These are phyloP conservation scores for Niveomyces coronatus DNA, from an alignment of 2,329 filamentous ascomycete genomes.

Conservation along the genomic window DNA sequence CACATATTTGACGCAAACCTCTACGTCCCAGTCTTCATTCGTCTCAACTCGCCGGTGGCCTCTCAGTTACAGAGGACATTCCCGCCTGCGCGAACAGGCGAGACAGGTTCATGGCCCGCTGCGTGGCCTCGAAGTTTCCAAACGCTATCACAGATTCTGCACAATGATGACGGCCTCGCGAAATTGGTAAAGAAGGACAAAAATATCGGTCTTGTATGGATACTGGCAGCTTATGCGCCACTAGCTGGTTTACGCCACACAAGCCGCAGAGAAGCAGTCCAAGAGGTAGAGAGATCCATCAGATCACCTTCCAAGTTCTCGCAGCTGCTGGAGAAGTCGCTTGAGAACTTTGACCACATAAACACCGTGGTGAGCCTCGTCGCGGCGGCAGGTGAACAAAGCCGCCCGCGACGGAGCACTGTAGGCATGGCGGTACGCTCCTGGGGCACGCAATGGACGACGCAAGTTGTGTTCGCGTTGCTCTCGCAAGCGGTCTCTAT, in stretches of 20 bases:
- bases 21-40: slow-evolving; percentile 11
- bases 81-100: not conserved
- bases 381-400: not conserved
- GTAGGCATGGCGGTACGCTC: slow-evolving; percentile 13
- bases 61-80: not conserved
- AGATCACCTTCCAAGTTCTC: slow-evolving; percentile 8
- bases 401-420: slow-evolving; percentile 5
- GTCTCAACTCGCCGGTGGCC: slow-evolving; percentile 7
- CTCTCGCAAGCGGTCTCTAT: slow-evolving; percentile 7
- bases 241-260: slow-evolving; percentile 9
- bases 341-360: slow-evolving; percentile 11
- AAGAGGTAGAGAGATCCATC: slow-evolving; percentile 10
- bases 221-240: slow-evolving; percentile 12
- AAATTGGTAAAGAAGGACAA: slow-evolving; percentile 8
- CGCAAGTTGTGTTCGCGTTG: slow-evolving; percentile 11
- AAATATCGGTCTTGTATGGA: slow-evolving; percentile 10
- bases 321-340: slow-evolving; percentile 7
- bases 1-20: slow-evolving; percentile 9
- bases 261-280: slow-evolving; percentile 8
- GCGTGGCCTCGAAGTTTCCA: slow-evolving; percentile 9
- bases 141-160: slow-evolving; percentile 4
- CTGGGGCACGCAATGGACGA: slow-evolving; percentile 12
- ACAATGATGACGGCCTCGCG: slow-evolving; percentile 1
- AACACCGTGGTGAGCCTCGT: not conserved
- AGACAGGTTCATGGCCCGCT: slow-evolving; percentile 6